These are phyloP conservation scores for Fusarium equiseti DNA, from an alignment of 2,329 filamentous ascomycete species.

Conservation along the genomic window DNA sequence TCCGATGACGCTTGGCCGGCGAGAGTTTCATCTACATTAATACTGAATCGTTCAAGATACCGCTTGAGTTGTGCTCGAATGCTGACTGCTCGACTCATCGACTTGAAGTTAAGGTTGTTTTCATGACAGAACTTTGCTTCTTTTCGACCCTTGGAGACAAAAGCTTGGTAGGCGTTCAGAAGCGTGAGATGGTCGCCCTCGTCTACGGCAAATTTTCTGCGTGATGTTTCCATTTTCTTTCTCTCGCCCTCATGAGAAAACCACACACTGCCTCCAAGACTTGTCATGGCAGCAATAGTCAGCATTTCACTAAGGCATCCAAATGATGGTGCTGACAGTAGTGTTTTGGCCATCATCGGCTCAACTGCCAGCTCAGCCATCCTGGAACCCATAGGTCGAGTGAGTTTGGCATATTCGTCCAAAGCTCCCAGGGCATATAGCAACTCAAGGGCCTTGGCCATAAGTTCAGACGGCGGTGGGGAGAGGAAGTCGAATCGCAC, in stretches of 20 bases:
- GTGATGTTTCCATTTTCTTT: slow-evolving; percentile 78
- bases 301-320: slow-evolving; percentile 87
- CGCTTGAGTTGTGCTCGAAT: slow-evolving; percentile 88
- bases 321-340: slow-evolving; percentile 81
- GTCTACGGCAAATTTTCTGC: slow-evolving; percentile 87
- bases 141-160: slow-evolving; percentile 84
- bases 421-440: slow-evolving; percentile 88
- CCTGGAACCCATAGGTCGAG: slow-evolving; percentile 83
- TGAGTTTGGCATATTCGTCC: slow-evolving; percentile 91
- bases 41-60: slow-evolving; percentile 86
- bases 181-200: slow-evolving; percentile 95
- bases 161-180: slow-evolving; percentile 92
- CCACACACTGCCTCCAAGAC: slow-evolving; percentile 85
- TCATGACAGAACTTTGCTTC: slow-evolving; percentile 89
- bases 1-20: slow-evolving; percentile 51
- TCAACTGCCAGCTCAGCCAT: slow-evolving; percentile 96
- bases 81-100: slow-evolving; percentile 83
- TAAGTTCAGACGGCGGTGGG: slow-evolving; percentile 84
- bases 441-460: slow-evolving; percentile 88
- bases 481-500: slow-evolving; percentile 91
- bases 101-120: slow-evolving; percentile 88
- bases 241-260: slow-evolving; percentile 83
- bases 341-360: slow-evolving; percentile 93
- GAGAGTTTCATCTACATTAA: slow-evolving; percentile 75
- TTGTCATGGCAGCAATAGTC: slow-evolving; percentile 94